These are phyloP conservation scores for Calophaca sinica DNA, from an alignment of 306 rosid genomes.

Conservation along the genomic window DNA sequence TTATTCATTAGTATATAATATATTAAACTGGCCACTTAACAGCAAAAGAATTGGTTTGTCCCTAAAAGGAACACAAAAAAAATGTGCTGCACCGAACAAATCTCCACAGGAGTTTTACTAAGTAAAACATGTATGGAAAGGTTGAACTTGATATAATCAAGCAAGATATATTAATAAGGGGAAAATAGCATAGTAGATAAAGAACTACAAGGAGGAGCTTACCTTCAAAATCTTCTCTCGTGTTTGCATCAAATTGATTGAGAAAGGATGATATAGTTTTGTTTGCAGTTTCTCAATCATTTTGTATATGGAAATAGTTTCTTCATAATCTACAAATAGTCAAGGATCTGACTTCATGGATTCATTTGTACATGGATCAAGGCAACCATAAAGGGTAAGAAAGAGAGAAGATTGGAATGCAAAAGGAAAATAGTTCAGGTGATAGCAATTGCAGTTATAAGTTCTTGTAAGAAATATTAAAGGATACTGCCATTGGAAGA, in stretches of 20 bases:
- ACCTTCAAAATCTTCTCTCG: conserved; percentile 85
- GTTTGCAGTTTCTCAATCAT: conserved; percentile 70
- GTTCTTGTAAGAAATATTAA: conserved; percentile 43
- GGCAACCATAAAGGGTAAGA: background rate
- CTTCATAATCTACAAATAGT: conserved; percentile 65
- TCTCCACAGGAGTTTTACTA: conserved; percentile 29
- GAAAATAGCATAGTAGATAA: conserved; percentile 23
- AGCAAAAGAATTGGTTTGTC: conserved; percentile 18
- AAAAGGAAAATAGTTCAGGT: conserved; percentile 25
- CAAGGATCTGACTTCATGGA: conserved; percentile 57
- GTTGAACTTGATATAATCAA: conserved; percentile 14
- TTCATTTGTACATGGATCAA: conserved; percentile 23
- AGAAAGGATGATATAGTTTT: conserved; percentile 69
- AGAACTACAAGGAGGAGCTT: conserved; percentile 32
- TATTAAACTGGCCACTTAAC: conserved; percentile 11
- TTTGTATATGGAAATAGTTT: conserved; percentile 58
- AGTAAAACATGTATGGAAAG: conserved; percentile 28
- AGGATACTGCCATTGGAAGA: conserved; percentile 73
- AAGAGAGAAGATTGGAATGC: conserved; percentile 31
- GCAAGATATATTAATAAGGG: background rate
- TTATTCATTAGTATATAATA: conserved; percentile 11
- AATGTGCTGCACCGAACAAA: conserved; percentile 11
- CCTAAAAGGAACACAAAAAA: conserved; percentile 29
- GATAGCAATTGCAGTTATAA: conserved; percentile 34
- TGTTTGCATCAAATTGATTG: conserved; percentile 80